Conservation (phyloP, 1,139 yeast species). For the Taphrina pruni region DNA sequence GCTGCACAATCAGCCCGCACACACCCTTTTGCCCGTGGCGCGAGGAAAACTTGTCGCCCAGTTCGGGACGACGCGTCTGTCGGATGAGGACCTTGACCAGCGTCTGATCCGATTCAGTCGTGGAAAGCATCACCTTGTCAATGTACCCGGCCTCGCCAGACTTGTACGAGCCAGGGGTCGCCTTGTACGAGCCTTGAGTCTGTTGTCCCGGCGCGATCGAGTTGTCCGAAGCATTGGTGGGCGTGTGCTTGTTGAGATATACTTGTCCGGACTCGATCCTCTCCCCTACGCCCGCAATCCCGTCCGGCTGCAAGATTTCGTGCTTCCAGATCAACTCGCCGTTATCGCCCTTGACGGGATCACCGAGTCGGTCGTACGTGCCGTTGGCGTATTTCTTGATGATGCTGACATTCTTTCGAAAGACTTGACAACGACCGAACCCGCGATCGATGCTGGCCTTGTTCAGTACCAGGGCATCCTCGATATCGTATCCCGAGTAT, state of each 20-base stretch:
- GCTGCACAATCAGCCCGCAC: constrained; percentile 95
- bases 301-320: constrained; percentile 87
- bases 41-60: constrained; percentile 96
- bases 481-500: constrained; percentile 98
- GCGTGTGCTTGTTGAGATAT: constrained; percentile 89
- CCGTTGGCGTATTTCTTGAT: constrained; percentile 92
- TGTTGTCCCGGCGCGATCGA: constrained; percentile 49
- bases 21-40: constrained; percentile 99
- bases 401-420: constrained; percentile 86
- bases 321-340: constrained; percentile 87
- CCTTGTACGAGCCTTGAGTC: constrained; percentile 68
- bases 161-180: constrained; percentile 87
- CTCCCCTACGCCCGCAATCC: constrained; percentile 95
- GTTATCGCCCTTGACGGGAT: constrained; percentile 49
- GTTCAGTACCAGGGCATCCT: constrained; percentile 94
- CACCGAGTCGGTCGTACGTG: constrained; percentile 81
- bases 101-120: constrained; percentile 93
- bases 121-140: constrained; percentile 97
- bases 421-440: constrained; percentile 97
- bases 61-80: constrained; percentile 96
- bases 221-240: constrained; percentile 81
- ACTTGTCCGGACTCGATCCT: constrained; percentile 90
- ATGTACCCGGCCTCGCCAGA: constrained; percentile 96
- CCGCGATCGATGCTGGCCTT: constrained; percentile 95
- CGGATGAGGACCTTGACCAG: constrained; percentile 86